Evolutionary conservation across 2,329 filamentous ascomycete species (phyloP).

Genomic region (Epichloe hybrida): DNA sequence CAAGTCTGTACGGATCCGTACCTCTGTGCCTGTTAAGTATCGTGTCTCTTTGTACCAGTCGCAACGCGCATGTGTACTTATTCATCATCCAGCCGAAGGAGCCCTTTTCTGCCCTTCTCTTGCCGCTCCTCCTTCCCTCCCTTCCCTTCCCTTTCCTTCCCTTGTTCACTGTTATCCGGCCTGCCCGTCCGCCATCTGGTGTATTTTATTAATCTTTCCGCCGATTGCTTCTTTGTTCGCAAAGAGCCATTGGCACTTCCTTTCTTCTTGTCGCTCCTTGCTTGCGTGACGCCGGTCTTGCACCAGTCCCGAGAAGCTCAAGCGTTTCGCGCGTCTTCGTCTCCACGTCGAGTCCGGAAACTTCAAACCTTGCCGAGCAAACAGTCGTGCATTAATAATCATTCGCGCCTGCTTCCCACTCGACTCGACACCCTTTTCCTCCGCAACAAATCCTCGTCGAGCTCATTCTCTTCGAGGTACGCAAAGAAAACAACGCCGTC

Average conservation of each 20-base stretch:
- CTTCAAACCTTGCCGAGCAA: slow-evolving; percentile 4
- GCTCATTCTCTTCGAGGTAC: not conserved
- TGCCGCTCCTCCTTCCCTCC: slow-evolving; percentile 7
- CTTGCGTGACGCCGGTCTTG: slow-evolving; percentile 5
- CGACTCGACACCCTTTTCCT: not conserved
- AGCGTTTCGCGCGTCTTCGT: not conserved
- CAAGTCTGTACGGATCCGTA: no score
- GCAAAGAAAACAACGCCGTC: not conserved
- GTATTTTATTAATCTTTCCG: slow-evolving; percentile 11
- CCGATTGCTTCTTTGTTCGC: not conserved
- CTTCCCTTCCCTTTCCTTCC: slow-evolving; percentile 7
- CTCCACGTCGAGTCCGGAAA: not conserved
- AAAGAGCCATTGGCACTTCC: slow-evolving; percentile 9
- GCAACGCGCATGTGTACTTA: not conserved
- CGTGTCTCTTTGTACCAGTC: not conserved
- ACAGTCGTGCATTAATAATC: not conserved
- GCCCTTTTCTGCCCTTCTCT: slow-evolving; percentile 5
- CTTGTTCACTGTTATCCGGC: slow-evolving; percentile 14
- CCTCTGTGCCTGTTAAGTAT: not conserved
- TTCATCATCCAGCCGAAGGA: not conserved
- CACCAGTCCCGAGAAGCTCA: not conserved
- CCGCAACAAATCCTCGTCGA: not conserved
- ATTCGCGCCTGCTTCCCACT: not conserved
- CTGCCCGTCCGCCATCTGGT: not conserved
- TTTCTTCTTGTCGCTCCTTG: slow-evolving; percentile 24